Evolutionary conservation across 2,329 filamentous ascomycete species (phyloP).

Genomic region (Clarireedia homoeocarpa): DNA sequence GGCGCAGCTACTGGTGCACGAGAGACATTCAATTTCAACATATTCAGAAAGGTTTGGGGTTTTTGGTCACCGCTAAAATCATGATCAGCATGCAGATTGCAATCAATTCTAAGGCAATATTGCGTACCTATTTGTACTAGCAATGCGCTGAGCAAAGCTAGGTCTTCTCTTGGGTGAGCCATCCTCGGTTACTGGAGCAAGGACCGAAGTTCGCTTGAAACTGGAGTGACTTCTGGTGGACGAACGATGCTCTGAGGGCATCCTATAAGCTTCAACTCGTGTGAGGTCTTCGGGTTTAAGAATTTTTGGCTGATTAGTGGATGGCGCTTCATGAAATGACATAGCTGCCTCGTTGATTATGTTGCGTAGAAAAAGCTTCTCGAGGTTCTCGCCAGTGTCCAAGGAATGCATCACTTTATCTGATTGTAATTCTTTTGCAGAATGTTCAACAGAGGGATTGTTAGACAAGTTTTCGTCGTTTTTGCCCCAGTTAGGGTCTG

Average conservation of each 20-base stretch:
- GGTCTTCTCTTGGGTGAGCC: conserved; percentile 12
- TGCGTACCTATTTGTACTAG: conserved; percentile 22
- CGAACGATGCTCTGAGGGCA: background rate
- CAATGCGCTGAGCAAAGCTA: conserved; percentile 20
- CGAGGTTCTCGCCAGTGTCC: too few relatives aligned
- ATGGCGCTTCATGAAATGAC: too few relatives aligned
- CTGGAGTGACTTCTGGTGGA: conserved; percentile 1
- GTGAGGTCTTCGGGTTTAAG: background rate
- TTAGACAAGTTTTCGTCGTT: background rate
- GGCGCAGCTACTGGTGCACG: conserved; percentile 20
- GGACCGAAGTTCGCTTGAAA: background rate
- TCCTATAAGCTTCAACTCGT: background rate
- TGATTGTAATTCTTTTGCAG: too few relatives aligned
- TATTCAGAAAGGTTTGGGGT: conserved; percentile 27
- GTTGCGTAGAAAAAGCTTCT: too few relatives aligned
- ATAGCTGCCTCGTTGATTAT: too few relatives aligned
- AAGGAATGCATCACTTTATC: too few relatives aligned
- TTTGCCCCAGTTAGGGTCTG: conserved; percentile 4
- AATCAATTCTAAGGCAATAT: background rate
- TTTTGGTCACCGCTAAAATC: conserved; percentile 18
- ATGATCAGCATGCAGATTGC: background rate
- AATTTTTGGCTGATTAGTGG: background rate
- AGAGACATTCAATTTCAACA: conserved; percentile 22
- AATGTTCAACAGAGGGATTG: background rate
- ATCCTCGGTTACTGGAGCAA: conserved; percentile 13